phyloP scores from a whole-genome alignment of 2,329 filamentous ascomycete genomes.

The Pestalotiopsis sp. region DNA sequence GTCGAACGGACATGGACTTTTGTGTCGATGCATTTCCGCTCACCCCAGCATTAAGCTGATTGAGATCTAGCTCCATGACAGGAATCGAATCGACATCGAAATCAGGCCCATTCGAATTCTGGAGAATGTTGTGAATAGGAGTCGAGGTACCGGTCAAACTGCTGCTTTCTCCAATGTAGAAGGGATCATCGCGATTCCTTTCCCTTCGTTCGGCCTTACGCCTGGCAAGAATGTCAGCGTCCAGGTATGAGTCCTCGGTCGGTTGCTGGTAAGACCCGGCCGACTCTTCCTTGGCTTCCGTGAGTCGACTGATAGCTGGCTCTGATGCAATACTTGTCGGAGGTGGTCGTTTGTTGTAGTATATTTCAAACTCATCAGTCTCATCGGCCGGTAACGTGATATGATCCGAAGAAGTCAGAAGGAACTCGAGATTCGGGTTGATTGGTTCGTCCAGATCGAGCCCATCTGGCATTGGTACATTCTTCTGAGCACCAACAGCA shows the following conservation, averaged over 20 bases:
- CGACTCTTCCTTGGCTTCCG: constrained; percentile 47
- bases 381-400: constrained; percentile 53
- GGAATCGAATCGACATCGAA: constrained; percentile 94
- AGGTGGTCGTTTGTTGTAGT: constrained; percentile 62
- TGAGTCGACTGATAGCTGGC: constrained; percentile 59
- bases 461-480: constrained; percentile 77
- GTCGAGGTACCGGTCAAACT: constrained; percentile 67
- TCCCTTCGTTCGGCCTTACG: constrained; percentile 78
- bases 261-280: constrained; percentile 62
- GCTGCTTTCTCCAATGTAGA: constrained; percentile 73
- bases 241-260: constrained; percentile 67
- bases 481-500: constrained; percentile 77
- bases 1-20: constrained; percentile 27
- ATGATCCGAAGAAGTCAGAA: constrained; percentile 65
- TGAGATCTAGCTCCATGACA: constrained; percentile 88
- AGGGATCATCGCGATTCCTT: constrained; percentile 89
- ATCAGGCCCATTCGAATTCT: constrained; percentile 73
- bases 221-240: constrained; percentile 73
- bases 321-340: constrained; percentile 56
- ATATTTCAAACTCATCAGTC: constrained; percentile 69
- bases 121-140: constrained; percentile 77
- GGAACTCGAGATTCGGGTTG: constrained; percentile 69
- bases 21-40: constrained; percentile 33
- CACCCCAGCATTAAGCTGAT: constrained; percentile 46
- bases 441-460: constrained; percentile 83